Conservation (phyloP, 2,329 filamentous ascomycete species). For the Chaetomiaceae sp. region DNA sequence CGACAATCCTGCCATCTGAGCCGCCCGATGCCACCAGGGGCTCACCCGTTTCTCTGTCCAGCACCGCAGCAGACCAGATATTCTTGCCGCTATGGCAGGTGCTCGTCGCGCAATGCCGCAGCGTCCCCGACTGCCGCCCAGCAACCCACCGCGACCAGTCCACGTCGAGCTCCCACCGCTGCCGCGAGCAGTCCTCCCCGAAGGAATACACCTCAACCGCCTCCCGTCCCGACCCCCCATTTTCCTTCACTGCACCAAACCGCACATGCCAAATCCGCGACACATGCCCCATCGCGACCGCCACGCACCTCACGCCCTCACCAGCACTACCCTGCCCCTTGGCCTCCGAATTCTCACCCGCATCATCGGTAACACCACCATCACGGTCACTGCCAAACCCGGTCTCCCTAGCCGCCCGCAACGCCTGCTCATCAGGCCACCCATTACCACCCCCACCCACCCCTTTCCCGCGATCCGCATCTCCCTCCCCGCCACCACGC, state of each 20-base stretch:
- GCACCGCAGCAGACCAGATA: conserved; percentile 67
- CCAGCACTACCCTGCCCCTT: conserved; percentile 24
- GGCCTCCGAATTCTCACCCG: conserved; percentile 24
- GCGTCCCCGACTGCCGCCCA: conserved; percentile 20
- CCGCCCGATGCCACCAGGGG: conserved; percentile 65
- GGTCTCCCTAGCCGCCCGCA: conserved; percentile 45
- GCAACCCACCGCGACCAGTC: conserved; percentile 4
- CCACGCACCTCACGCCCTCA: conserved; percentile 44
- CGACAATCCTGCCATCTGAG: conserved; percentile 66
- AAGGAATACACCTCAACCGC: conserved; percentile 55
- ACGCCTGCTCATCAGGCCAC: conserved; percentile 14
- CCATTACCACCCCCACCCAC: too few species aligned
- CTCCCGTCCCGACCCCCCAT: background rate
- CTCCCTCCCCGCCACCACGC: conserved; percentile 21
- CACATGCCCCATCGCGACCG: conserved; percentile 74
- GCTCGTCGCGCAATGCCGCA: conserved; percentile 51
- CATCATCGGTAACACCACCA: background rate
- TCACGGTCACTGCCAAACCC: conserved; percentile 49
- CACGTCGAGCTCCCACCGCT: conserved; percentile 59
- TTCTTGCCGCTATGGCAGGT: conserved; percentile 79
- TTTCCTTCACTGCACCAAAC: conserved; percentile 38
- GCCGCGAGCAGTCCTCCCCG: conserved; percentile 75
- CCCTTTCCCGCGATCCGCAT: conserved; percentile 28
- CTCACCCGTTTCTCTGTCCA: conserved; percentile 26
- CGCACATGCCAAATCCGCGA: conserved; percentile 86